Conservation (phyloP, 345 rosid species). For the Carallia brachiata region DNA sequence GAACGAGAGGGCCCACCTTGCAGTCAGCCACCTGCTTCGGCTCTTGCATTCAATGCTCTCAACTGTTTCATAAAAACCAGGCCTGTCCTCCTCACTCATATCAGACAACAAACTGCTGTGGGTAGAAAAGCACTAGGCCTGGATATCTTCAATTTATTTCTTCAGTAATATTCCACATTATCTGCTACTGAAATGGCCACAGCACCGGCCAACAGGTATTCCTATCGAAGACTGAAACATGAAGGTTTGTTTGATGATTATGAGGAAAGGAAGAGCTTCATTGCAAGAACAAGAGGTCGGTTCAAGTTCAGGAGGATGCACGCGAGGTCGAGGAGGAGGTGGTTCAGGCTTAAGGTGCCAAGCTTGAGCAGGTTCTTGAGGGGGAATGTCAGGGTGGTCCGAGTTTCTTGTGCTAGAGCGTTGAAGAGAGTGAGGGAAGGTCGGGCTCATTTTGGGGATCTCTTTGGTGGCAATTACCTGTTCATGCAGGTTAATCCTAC, state of each 20-base stretch:
- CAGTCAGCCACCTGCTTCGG: not conserved
- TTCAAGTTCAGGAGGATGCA: slow-evolving; percentile 41
- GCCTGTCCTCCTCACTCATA: not conserved
- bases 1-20: not conserved
- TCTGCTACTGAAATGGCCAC: slow-evolving; percentile 32
- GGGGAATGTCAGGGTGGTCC: slow-evolving; percentile 34
- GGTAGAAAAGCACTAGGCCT: slow-evolving; percentile 10
- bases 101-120: slow-evolving; percentile 1
- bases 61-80: slow-evolving; percentile 25
- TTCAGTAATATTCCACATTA: not conserved
- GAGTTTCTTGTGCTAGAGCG: slow-evolving; percentile 34
- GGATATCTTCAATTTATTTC: not conserved
- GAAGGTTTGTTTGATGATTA: slow-evolving; percentile 18
- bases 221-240: slow-evolving; percentile 42
- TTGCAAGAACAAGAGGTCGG: slow-evolving; percentile 29
- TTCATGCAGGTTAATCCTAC: slow-evolving; percentile 69
- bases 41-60: slow-evolving; percentile 30
- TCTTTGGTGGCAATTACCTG: slow-evolving; percentile 72
- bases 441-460: slow-evolving; percentile 62
- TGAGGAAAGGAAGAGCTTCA: slow-evolving; percentile 11
- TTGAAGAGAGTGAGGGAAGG: slow-evolving; percentile 63
- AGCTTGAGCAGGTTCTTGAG: slow-evolving; percentile 36
- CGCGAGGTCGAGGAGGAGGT: slow-evolving; percentile 44
- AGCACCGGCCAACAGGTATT: slow-evolving; percentile 17
- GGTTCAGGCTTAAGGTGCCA: slow-evolving; percentile 43